These are phyloP conservation scores for Paecilomyces sp. DNA, from an alignment of 2,329 filamentous ascomycete species.

Conservation along the genomic window DNA sequence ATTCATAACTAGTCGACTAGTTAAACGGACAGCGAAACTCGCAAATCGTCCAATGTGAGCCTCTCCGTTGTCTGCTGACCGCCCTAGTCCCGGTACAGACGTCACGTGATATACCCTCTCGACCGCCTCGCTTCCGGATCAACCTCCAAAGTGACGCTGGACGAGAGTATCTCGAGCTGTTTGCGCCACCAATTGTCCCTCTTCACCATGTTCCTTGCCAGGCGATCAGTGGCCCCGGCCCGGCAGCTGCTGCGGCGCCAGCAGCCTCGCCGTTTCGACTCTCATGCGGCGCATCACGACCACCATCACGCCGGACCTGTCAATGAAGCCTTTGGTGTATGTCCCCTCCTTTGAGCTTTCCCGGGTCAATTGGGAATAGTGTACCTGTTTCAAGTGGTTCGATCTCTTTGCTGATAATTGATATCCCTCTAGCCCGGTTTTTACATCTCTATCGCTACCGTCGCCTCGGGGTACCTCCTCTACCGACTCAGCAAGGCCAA, in stretches of 20 bases:
- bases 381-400: background rate
- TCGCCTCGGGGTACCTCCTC: slow-evolving; percentile 34
- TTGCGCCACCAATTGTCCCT: slow-evolving; percentile 21
- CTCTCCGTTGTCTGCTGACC: background rate
- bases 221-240: slow-evolving; percentile 31
- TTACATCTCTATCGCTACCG: slow-evolving; percentile 37
- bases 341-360: slow-evolving; percentile 15
- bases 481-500: slow-evolving; percentile 35
- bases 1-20: no score
- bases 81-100: background rate
- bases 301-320: slow-evolving; percentile 34
- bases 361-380: slow-evolving; percentile 5
- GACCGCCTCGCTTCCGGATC: slow-evolving; percentile 15
- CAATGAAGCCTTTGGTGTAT: slow-evolving; percentile 40
- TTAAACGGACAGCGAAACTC: background rate
- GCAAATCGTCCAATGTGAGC: background rate
- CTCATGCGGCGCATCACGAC: slow-evolving; percentile 28
- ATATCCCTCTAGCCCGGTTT: slow-evolving; percentile 36
- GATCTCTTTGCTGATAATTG: slow-evolving; percentile 1
- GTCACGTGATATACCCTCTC: slow-evolving; percentile 16
- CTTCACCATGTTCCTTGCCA: slow-evolving; percentile 34
- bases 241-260: slow-evolving; percentile 33
- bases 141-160: slow-evolving; percentile 13
- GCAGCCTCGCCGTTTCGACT: slow-evolving; percentile 38
- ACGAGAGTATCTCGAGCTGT: background rate